Evolutionary conservation across 2,329 filamentous ascomycete species (phyloP).

Genomic region (Fusarium sp.): DNA sequence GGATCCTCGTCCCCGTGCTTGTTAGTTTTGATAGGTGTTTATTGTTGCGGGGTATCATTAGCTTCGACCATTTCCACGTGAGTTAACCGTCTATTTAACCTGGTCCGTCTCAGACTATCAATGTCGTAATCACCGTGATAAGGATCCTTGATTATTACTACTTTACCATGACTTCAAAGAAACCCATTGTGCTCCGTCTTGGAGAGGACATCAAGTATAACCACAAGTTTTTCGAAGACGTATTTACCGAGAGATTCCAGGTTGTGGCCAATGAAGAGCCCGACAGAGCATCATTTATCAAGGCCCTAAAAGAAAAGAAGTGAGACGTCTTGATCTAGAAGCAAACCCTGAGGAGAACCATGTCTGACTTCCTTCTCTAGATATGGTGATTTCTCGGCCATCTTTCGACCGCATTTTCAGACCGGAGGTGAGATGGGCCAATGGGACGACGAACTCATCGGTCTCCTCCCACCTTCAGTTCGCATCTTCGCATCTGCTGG

Average conservation of each 20-base stretch:
- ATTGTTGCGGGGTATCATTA: background rate
- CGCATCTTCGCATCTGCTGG: conserved; percentile 71
- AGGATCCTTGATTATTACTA: background rate
- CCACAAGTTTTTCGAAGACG: conserved; percentile 53
- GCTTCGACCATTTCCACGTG: background rate
- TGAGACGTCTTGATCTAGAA: conserved; percentile 1
- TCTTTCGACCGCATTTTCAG: conserved; percentile 70
- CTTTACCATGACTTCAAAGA: conserved; percentile 24
- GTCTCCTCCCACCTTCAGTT: conserved; percentile 63
- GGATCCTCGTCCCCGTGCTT: background rate
- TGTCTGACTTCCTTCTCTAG: conserved; percentile 11
- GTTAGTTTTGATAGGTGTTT: background rate
- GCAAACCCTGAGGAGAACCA: background rate
- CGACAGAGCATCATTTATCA: conserved; percentile 54
- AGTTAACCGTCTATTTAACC: background rate
- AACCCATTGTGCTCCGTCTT: conserved; percentile 44
- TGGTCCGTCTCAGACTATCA: background rate
- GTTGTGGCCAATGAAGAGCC: conserved; percentile 54
- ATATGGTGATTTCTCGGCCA: conserved; percentile 51
- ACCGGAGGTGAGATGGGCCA: conserved; percentile 73
- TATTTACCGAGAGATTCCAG: conserved; percentile 55
- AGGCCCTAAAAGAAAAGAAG: conserved; percentile 53
- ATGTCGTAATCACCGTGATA: background rate
- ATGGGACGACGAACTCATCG: conserved; percentile 69
- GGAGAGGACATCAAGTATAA: conserved; percentile 63